Base-by-base conservation (phyloP, 768 basidiomycete genomes). In the Rubroboletus satanas region DNA sequence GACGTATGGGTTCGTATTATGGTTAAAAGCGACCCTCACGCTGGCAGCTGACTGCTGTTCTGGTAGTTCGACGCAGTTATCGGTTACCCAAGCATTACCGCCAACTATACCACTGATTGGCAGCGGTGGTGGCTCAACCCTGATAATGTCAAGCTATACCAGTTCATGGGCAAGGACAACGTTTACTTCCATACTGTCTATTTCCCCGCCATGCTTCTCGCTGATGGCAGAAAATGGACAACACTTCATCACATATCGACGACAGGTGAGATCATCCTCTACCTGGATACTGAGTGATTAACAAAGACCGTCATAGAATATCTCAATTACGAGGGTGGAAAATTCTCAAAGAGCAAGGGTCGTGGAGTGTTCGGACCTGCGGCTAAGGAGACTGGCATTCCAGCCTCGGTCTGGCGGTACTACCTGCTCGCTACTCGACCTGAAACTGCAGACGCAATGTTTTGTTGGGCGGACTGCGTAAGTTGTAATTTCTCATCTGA, bases 91-190 rank as follows among this genome's bases (percentile, higher is more conserved):
- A 97, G 95, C 72, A 98, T 99, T 59, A 99, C 97, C 2, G 93
- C 94, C 49, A 89, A 87, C 67, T 94, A 95, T 76, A 96, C 92
- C 35, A 77, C 88, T 18, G 88, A 97, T 59, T 99, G 97, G 97
- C 84, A 87, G 71, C 80, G 84, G 70, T 99, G 97, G 97, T 99
- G 97, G 97, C 84, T 89, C 66, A 88, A 95, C 66, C 89, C 88
- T 2, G 78, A 91, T 61, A 79, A 98, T 63, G 94, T 99, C 55
- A 79, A 83, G 62, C 76, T 98, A 48, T 97, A 93, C 75, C 96
- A 99, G 72, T 99, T 99, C 79, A 99, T 99, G 97, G 97, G 97
- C 68, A 99, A 99, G 75, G 96, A 98, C 70, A 98, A 94, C 58
- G 93, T 95, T 47, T 98, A 96, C 73, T 99, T 99, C 83, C 97